Evolutionary conservation across 305 asterid genomes (phyloP).

Genomic region (Fraxinus latifolia): DNA sequence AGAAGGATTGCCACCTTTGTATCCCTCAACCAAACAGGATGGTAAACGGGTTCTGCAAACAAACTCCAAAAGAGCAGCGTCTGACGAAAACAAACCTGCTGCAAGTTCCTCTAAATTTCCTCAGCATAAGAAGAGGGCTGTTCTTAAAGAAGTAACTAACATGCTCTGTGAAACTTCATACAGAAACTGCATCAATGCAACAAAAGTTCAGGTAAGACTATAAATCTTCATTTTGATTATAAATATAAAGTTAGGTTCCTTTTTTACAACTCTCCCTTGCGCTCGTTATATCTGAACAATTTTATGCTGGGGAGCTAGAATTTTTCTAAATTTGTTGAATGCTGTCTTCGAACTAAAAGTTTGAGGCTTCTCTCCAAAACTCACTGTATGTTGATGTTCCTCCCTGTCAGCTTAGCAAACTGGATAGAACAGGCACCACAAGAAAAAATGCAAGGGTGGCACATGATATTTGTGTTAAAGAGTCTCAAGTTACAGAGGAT

Average conservation of each 20-base stretch:
- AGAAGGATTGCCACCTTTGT: slow-evolving; percentile 63
- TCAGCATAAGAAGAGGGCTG: slow-evolving; percentile 62
- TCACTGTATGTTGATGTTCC: slow-evolving; percentile 20
- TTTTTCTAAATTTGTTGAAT: not conserved
- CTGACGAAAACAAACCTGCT: slow-evolving; percentile 36
- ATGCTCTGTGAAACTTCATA: slow-evolving; percentile 45
- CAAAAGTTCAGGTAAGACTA: slow-evolving; percentile 48
- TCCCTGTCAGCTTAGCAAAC: slow-evolving; percentile 38
- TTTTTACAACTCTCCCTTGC: not conserved
- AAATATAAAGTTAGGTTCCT: slow-evolving; percentile 12
- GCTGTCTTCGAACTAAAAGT: not conserved
- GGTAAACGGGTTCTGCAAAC: slow-evolving; percentile 41
- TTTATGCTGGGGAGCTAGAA: not conserved
- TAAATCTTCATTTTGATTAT: slow-evolving; percentile 5
- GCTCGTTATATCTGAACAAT: not conserved
- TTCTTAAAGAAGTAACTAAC: slow-evolving; percentile 78
- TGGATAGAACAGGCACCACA: slow-evolving; percentile 38
- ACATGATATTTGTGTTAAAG: slow-evolving; percentile 36
- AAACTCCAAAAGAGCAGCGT: slow-evolving; percentile 56
- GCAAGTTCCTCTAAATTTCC: slow-evolving; percentile 31
- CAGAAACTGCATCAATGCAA: slow-evolving; percentile 41
- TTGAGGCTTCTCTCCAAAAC: slow-evolving; percentile 11
- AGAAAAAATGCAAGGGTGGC: slow-evolving; percentile 46
- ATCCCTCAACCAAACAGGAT: slow-evolving; percentile 52
- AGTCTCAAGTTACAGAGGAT: slow-evolving; percentile 32